Evolutionary conservation across 1,139 yeast genomes (phyloP).

Genomic region (Geotrichum aggregatum): DNA sequence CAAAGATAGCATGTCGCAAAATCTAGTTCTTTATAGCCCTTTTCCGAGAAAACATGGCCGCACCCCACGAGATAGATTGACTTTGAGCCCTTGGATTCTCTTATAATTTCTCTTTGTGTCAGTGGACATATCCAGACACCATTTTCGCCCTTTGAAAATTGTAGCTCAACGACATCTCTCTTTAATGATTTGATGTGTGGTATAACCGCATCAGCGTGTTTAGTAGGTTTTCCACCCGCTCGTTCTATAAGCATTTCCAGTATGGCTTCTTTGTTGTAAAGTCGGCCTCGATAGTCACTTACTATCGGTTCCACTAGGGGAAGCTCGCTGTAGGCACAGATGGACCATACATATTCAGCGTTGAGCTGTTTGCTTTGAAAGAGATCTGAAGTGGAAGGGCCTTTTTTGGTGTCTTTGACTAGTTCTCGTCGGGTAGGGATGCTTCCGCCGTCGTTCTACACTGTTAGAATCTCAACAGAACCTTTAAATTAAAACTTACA

Average conservation of each 20-base stretch:
- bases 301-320: constrained; percentile 51
- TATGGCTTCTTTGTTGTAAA: constrained; percentile 67
- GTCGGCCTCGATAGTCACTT: constrained; percentile 64
- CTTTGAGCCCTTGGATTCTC: constrained; percentile 36
- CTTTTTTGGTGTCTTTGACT: constrained; percentile 31
- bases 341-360: constrained; percentile 40
- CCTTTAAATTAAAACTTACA: constrained; percentile 1
- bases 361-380: constrained; percentile 31
- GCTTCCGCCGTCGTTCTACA: constrained; percentile 51
- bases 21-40: constrained; percentile 31
- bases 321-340: constrained; percentile 45
- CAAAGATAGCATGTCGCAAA: constrained; percentile 44
- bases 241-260: constrained; percentile 52
- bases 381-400: constrained; percentile 30
- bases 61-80: constrained; percentile 51
- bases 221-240: constrained; percentile 33
- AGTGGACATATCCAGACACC: constrained; percentile 52
- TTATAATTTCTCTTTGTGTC: constrained; percentile 41
- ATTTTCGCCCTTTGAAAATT: constrained; percentile 30
- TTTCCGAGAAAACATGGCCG: constrained; percentile 50
- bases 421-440: constrained; percentile 47
- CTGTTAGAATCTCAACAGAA: not conserved
- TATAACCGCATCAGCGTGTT: constrained; percentile 19
- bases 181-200: constrained; percentile 28
- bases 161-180: constrained; percentile 49